Percentiles rank a stretch among this genome's conserved stretches.
Evolutionary conservation across 345 rosid species (phyloP).

Genomic region (Sisymbrium irio): DNA sequence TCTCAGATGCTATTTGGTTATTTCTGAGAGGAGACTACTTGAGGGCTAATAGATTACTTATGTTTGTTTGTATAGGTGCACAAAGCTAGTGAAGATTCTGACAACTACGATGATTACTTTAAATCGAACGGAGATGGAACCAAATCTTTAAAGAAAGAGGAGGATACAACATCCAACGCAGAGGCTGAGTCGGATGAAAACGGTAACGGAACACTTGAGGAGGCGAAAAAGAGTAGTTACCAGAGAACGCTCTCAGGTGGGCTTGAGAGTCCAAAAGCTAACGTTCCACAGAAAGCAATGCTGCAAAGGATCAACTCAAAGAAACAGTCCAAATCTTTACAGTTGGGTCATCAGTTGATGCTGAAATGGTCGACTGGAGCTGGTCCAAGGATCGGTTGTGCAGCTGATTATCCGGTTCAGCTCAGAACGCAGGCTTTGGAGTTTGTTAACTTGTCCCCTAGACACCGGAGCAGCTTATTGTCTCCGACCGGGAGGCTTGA

Average conservation of each 20-base stretch:
- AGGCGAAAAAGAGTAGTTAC: conserved; percentile 36
- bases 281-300: conserved; percentile 57
- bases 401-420: conserved; percentile 81
- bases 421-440: conserved; percentile 80
- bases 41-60: not conserved
- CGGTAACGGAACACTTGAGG: conserved; percentile 19
- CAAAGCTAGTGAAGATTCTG: conserved; percentile 64
- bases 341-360: conserved; percentile 73
- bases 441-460: conserved; percentile 72
- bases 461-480: conserved; percentile 26
- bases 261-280: conserved; percentile 63
- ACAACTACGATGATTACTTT: conserved; percentile 42
- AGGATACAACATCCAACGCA: conserved; percentile 13
- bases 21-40: not conserved
- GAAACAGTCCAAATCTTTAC: conserved; percentile 59
- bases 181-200: conserved; percentile 32
- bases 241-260: conserved; percentile 78
- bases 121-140: conserved; percentile 31
- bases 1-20: not conserved
- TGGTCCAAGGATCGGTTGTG: conserved; percentile 84
- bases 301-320: conserved; percentile 75
- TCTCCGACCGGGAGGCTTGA: conserved; percentile 33
- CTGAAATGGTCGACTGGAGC: conserved; percentile 83
- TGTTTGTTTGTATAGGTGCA: conserved; percentile 41
- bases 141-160: conserved; percentile 30